Evolutionary conservation across 108 stramenopile species (phyloP).

Genomic region (Discostella pseudostelligera): DNA sequence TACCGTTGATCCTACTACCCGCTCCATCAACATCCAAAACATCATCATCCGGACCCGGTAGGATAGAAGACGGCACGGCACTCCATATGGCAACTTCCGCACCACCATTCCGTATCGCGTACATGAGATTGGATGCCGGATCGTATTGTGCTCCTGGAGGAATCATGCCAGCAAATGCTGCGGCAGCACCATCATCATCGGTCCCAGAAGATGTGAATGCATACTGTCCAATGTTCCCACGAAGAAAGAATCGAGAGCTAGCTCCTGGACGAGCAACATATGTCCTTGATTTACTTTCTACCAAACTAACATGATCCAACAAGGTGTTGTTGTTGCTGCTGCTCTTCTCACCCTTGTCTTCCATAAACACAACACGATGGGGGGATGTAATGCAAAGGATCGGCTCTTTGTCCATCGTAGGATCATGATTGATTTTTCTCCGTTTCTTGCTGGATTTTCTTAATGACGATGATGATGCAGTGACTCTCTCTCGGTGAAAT

Average conservation of each 20-base stretch:
- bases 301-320: constrained; percentile 1
- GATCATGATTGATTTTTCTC: constrained; percentile 23
- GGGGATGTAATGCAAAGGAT: constrained; percentile 41
- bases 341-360: constrained; percentile 4
- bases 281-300: constrained; percentile 41
- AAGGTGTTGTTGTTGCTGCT: neutral
- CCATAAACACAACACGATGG: constrained; percentile 38
- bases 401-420: constrained; percentile 19
- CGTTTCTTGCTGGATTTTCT: constrained; percentile 25
- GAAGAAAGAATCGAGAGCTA: constrained; percentile 25
- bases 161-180: constrained; percentile 23
- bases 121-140: constrained; percentile 34
- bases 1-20: constrained; percentile 2
- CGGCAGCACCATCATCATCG: neutral
- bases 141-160: constrained; percentile 37
- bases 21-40: neutral
- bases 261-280: constrained; percentile 43
- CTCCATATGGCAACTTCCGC: constrained; percentile 43
- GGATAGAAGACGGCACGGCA: constrained; percentile 40
- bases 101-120: constrained; percentile 44
- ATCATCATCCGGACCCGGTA: constrained; percentile 43
- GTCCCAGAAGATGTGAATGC: neutral
- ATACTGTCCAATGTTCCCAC: neutral
- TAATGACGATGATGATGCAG: constrained; percentile 8
- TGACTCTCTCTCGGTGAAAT: constrained; percentile 23